A percentile compares a stretch with the other conserved stretches of the same genome.
Conservation (phyloP, 1,284 basidiomycete genomes). For the Boletellus deceptivus region DNA sequence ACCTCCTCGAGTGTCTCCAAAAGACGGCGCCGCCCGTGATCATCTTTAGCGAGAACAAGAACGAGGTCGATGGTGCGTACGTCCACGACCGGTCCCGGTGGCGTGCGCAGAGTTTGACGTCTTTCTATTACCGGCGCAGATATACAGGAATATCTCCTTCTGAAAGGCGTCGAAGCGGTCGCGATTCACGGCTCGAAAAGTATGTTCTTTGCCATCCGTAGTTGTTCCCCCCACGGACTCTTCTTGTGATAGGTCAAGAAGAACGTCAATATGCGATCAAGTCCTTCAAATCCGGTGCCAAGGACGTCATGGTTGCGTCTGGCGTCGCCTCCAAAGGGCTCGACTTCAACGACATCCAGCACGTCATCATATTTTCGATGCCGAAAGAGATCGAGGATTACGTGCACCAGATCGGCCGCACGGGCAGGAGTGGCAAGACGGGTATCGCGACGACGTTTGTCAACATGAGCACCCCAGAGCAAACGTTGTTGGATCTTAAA, state of each 20-base stretch:
- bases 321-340: constrained; percentile 97
- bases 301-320: constrained; percentile 99
- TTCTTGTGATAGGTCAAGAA: constrained; percentile 76
- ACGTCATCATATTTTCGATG: constrained; percentile 98
- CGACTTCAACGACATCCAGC: constrained; percentile 98
- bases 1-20: constrained; percentile 94
- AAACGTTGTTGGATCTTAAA: constrained; percentile 95
- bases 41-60: constrained; percentile 98
- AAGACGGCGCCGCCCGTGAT: constrained; percentile 99
- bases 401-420: constrained; percentile 98
- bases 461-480: constrained; percentile 95
- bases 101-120: not conserved
- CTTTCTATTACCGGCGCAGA: constrained; percentile 47
- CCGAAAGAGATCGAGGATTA: constrained; percentile 99
- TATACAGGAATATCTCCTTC: constrained; percentile 94
- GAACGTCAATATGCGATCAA: constrained; percentile 99
- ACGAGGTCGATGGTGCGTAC: constrained; percentile 88
- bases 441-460: constrained; percentile 99
- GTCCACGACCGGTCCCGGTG: constrained; percentile 13
- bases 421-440: constrained; percentile 95
- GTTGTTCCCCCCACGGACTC: not conserved
- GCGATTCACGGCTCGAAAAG: constrained; percentile 98
- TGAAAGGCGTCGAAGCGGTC: constrained; percentile 98
- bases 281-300: constrained; percentile 93
- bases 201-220: constrained; percentile 36